Conservation (phyloP, 176 grass and related monocot species). For the Triticum monococcum region DNA sequence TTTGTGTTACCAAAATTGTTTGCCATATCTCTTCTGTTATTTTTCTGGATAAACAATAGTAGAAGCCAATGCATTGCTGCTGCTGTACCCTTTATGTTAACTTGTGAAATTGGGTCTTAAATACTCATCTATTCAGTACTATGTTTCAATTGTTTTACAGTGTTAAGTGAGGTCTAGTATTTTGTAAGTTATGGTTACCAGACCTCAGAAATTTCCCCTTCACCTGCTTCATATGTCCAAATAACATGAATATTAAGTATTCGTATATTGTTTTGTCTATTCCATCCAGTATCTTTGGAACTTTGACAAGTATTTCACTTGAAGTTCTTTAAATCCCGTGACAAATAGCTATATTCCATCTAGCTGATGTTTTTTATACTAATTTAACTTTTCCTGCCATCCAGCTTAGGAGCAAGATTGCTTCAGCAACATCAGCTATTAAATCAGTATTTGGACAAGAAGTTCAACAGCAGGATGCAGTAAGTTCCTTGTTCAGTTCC, state of each 20-base stretch:
- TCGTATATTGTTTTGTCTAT: not conserved
- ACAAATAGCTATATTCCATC: not conserved
- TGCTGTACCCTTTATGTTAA: conserved; percentile 9
- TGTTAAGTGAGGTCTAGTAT: not conserved
- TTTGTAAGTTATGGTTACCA: not conserved
- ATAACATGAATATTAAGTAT: not conserved
- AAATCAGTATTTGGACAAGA: conserved; percentile 98
- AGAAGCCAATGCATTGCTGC: not conserved
- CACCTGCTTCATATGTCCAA: conserved; percentile 4
- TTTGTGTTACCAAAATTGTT: not conserved
- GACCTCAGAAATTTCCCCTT: not conserved
- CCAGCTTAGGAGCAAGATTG: conserved; percentile 86
- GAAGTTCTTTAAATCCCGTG: not conserved
- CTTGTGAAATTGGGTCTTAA: not conserved
- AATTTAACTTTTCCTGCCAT: not conserved
- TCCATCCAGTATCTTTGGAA: not conserved
- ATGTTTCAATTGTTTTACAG: not conserved
- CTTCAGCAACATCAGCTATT: conserved; percentile 95
- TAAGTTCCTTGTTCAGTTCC: conserved; percentile 41
- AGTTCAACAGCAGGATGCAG: conserved; percentile 64
- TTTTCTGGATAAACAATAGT: not conserved
- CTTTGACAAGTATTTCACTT: not conserved
- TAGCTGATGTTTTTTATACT: not conserved
- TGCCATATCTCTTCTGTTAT: not conserved
- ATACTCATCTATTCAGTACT: not conserved